Base-by-base conservation (phyloP, 1,139 yeast species). In the Chernovozyma aurita region DNA sequence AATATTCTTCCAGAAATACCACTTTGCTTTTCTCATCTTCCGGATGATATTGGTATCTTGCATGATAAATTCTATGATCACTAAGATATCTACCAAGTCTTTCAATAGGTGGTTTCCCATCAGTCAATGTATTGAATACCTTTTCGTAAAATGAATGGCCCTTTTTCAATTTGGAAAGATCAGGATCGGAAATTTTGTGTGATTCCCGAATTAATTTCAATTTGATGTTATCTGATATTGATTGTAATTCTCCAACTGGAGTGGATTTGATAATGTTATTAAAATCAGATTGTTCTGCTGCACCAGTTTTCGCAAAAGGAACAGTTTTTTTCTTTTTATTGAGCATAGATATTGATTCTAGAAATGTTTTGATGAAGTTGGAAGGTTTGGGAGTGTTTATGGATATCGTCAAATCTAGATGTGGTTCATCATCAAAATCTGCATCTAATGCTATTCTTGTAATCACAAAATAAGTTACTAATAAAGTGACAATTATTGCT, bases 41-140 rank as follows among this genome's bases (percentile, higher is more conserved):
- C 24, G 61, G 46, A 28, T 52, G 46, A 21, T 61, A 49, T 42
- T 72, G 76, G 44, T 69, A 73, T 27, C 79, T 61, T 0, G 78
- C 77, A 44, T 71, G 75, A 45, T 69, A 71, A 18, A 72, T 70
- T 37, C 76, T 50, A 15, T 71, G 61, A 1, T 57, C 53, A 3
- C 63, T 50, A 18, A 50, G 52, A 46, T 73, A 74, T 14, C 52
- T 57, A 24, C 59, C 57, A 30, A 73, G 49, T 1, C 52, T 48
- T 3, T 64, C 50, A 11, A 48, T 41, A 2, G 78, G 78, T 5
- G 36, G 36, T 42, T 59, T 59, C 6, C 71, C 72, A 9, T 57
- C 47, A 36, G 61, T 52, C 36, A 73, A 48, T 3, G 58, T 55
- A 6, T 57, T 53, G 44, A 73, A 70, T 7, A 73, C 61, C 3